Evolutionary conservation across 352 stramenopile genomes (phyloP).

Genomic region (Thalassiosira livingstoniorum): DNA sequence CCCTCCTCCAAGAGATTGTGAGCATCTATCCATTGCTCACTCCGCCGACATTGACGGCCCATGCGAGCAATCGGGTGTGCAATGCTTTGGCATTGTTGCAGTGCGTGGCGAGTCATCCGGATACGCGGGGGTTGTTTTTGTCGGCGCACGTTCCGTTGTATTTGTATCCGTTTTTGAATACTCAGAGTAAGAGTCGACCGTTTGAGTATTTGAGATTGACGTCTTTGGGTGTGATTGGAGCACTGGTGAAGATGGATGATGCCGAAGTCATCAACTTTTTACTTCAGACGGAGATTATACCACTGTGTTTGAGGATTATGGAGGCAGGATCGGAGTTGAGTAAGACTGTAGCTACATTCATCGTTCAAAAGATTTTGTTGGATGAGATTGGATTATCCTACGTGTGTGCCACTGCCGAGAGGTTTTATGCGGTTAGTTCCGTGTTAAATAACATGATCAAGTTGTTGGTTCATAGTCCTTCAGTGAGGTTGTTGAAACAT

Average conservation of each 20-base stretch:
- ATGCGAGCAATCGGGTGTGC: slow-evolving; percentile 97
- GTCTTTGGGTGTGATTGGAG: slow-evolving; percentile 97
- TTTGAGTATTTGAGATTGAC: slow-evolving; percentile 99
- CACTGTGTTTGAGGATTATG: slow-evolving; percentile 98
- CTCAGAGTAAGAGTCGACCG: slow-evolving; percentile 96
- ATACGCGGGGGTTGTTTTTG: slow-evolving; percentile 97
- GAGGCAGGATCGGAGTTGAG: slow-evolving; percentile 97
- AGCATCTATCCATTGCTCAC: slow-evolving; percentile 97
- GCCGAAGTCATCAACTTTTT: slow-evolving; percentile 98
- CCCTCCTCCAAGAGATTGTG: slow-evolving; percentile 98
- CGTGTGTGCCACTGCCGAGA: slow-evolving; percentile 97
- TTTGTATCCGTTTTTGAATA: slow-evolving; percentile 99
- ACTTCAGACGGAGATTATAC: slow-evolving; percentile 99
- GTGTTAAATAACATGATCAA: slow-evolving; percentile 98
- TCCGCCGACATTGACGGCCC: slow-evolving; percentile 95
- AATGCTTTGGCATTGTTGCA: slow-evolving; percentile 98
- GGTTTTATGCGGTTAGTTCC: slow-evolving; percentile 90
- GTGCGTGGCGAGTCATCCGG: slow-evolving; percentile 97
- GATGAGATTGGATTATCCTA: slow-evolving; percentile 98
- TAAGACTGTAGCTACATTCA: slow-evolving; percentile 99
- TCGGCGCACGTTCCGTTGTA: slow-evolving; percentile 98
- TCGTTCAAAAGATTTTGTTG: slow-evolving; percentile 99
- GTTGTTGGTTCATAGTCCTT: slow-evolving; percentile 92
- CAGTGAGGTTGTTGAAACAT: slow-evolving; percentile 97
- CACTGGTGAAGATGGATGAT: slow-evolving; percentile 99